These are phyloP conservation scores for Ogataea angusta DNA, from an alignment of 805 yeast species.

Conservation along the genomic window DNA sequence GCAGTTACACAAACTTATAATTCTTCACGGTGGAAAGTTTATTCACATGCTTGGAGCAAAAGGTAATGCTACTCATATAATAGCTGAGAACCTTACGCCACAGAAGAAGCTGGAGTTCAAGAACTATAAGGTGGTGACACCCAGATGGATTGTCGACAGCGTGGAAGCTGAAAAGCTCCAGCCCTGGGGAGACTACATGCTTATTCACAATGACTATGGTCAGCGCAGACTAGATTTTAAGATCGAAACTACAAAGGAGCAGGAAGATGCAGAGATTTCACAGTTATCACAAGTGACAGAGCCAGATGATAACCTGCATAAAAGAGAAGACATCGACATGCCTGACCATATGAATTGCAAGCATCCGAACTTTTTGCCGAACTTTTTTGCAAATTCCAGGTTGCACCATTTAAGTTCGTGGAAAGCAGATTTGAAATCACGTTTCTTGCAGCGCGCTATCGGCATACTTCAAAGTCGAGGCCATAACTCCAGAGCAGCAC, in stretches of 20 bases:
- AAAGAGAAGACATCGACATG: constrained; percentile 7
- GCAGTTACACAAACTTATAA: constrained; percentile 66
- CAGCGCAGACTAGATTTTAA: constrained; percentile 42
- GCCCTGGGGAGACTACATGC: constrained; percentile 69
- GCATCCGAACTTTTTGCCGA: constrained; percentile 69
- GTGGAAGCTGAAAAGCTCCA: constrained; percentile 44
- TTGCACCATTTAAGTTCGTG: constrained; percentile 85
- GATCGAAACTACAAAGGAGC: constrained; percentile 2
- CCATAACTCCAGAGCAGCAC: not conserved
- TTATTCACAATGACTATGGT: constrained; percentile 51
- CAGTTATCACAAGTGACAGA: constrained; percentile 9
- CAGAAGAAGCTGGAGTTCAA: constrained; percentile 63
- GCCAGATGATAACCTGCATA: constrained; percentile 11
- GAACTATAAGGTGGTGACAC: constrained; percentile 72
- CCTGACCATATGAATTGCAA: constrained; percentile 51
- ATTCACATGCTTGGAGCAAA: constrained; percentile 67
- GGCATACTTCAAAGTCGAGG: constrained; percentile 15
- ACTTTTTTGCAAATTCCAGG: constrained; percentile 77
- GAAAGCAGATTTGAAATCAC: constrained; percentile 70
- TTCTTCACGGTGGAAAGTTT: constrained; percentile 77
- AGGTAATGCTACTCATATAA: constrained; percentile 75
- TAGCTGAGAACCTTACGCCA: constrained; percentile 78
- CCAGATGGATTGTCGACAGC: constrained; percentile 77
- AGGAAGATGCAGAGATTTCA: constrained; percentile 5
- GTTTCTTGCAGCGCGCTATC: constrained; percentile 51